These are phyloP conservation scores for Termitomyces sp. DNA, from an alignment of 1,284 basidiomycete species.

Conservation along the genomic window DNA sequence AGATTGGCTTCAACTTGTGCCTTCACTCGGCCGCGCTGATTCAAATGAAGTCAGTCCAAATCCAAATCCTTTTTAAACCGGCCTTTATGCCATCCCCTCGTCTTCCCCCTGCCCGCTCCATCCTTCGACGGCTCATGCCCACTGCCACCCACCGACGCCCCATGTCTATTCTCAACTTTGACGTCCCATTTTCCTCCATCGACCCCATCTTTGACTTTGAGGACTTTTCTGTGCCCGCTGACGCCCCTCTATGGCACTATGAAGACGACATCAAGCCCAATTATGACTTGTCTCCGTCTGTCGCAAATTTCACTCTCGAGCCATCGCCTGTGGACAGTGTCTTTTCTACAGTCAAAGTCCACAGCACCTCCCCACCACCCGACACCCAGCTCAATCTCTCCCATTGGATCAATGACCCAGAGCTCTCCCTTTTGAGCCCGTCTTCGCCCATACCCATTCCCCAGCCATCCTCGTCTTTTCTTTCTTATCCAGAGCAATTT, in stretches of 20 bases:
- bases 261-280: conserved; percentile 32
- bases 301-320: too few species aligned
- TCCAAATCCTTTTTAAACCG: conserved; percentile 36
- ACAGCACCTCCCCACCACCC: too few species aligned
- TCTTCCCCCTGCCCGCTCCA: conserved; percentile 16
- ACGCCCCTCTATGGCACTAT: conserved; percentile 29
- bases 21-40: not conserved
- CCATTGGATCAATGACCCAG: conserved; percentile 57
- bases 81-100: conserved; percentile 21
- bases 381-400: conserved; percentile 40
- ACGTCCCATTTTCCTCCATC: conserved; percentile 27
- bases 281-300: too few species aligned
- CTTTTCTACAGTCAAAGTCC: too few species aligned
- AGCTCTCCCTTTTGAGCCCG: conserved; percentile 37
- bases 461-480: conserved; percentile 40
- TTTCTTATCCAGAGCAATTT: conserved; percentile 30
- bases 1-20: not conserved
- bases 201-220: conserved; percentile 38
- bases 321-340: too few species aligned
- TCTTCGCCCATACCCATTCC: conserved; percentile 63
- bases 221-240: conserved; percentile 32
- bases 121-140: conserved; percentile 31
- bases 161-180: conserved; percentile 33
- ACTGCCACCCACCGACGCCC: conserved; percentile 27
- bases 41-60: not conserved